These are phyloP conservation scores for Globisporangium cylindrosporum DNA, from an alignment of 352 stramenopile species.

Conservation along the genomic window DNA sequence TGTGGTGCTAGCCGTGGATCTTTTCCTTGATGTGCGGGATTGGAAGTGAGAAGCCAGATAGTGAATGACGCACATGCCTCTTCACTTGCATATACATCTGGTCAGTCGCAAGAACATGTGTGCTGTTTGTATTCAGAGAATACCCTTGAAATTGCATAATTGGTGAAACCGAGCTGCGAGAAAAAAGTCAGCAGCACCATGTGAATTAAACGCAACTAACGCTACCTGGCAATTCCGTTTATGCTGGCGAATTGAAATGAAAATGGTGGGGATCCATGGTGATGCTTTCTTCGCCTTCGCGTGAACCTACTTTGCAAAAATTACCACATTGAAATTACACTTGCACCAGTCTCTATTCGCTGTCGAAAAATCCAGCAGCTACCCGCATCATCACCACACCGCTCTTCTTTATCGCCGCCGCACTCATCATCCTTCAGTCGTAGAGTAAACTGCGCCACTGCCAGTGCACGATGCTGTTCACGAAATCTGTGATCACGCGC, in stretches of 20 bases:
- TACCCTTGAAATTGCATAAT: not conserved
- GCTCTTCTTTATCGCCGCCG: not conserved
- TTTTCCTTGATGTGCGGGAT: not conserved
- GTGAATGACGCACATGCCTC: not conserved
- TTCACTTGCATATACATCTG: not conserved
- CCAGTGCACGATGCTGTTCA: constrained; percentile 88
- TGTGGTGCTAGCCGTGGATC: not conserved
- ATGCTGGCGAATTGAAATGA: not conserved
- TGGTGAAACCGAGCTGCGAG: not conserved
- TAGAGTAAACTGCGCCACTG: constrained; percentile 86
- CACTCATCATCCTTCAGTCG: constrained; percentile 44
- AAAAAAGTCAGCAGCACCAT: constrained; percentile 1
- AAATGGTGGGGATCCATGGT: too few species aligned
- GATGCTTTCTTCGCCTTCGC: too few species aligned
- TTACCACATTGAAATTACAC: not conserved
- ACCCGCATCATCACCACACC: not conserved
- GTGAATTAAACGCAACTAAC: not conserved
- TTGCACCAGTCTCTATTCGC: not conserved
- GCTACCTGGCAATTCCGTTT: not conserved
- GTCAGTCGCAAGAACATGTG: not conserved
- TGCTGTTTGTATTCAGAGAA: not conserved
- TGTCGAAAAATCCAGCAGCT: not conserved
- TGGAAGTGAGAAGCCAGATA: not conserved
- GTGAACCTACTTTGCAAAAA: not conserved
- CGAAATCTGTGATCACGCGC: constrained; percentile 80